Percentiles rank a stretch among this genome's conserved stretches.
Evolutionary conservation across 2,329 filamentous ascomycete genomes (phyloP).

Genomic region (Cordyceps tenuipes): DNA sequence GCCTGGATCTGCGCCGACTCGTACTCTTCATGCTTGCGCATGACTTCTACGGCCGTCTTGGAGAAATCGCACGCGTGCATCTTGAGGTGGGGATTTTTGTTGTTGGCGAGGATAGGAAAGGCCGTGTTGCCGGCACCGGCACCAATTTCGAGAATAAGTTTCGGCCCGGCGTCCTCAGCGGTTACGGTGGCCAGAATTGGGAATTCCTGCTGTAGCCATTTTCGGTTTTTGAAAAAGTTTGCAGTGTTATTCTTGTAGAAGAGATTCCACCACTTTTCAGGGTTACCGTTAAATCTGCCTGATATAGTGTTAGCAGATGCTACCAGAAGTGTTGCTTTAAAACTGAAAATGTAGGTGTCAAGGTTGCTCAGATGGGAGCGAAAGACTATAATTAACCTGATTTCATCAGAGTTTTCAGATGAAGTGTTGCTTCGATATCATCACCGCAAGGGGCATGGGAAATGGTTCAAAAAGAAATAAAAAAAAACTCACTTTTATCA

Average conservation of each 20-base stretch:
- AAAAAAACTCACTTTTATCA: slow-evolving; percentile 61
- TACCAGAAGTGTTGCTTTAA: not conserved
- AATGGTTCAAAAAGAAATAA: not conserved
- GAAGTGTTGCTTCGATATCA: slow-evolving; percentile 53
- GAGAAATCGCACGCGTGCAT: slow-evolving; percentile 96
- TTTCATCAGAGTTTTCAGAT: slow-evolving; percentile 61
- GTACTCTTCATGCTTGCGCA: slow-evolving; percentile 73
- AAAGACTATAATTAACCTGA: slow-evolving; percentile 53
- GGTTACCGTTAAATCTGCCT: slow-evolving; percentile 77
- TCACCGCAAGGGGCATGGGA: slow-evolving; percentile 24
- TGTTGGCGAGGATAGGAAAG: slow-evolving; percentile 79
- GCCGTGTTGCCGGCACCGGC: slow-evolving; percentile 95
- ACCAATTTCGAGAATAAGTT: slow-evolving; percentile 78
- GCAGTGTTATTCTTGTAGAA: slow-evolving; percentile 97
- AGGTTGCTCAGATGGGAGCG: slow-evolving; percentile 59
- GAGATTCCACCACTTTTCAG: slow-evolving; percentile 94
- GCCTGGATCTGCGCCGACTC: slow-evolving; percentile 65
- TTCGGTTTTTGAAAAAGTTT: slow-evolving; percentile 98
- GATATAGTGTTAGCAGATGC: slow-evolving; percentile 30
- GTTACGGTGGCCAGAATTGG: slow-evolving; percentile 76
- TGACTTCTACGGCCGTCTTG: slow-evolving; percentile 88
- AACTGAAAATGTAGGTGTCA: not conserved
- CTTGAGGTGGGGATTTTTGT: slow-evolving; percentile 72
- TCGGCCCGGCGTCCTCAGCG: slow-evolving; percentile 56
- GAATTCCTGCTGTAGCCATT: slow-evolving; percentile 96